Evolutionary conservation across 306 rosid species (phyloP), one percentile per base, ranked within the genome.

Genomic region (Mimosa bimucronata): DNA sequence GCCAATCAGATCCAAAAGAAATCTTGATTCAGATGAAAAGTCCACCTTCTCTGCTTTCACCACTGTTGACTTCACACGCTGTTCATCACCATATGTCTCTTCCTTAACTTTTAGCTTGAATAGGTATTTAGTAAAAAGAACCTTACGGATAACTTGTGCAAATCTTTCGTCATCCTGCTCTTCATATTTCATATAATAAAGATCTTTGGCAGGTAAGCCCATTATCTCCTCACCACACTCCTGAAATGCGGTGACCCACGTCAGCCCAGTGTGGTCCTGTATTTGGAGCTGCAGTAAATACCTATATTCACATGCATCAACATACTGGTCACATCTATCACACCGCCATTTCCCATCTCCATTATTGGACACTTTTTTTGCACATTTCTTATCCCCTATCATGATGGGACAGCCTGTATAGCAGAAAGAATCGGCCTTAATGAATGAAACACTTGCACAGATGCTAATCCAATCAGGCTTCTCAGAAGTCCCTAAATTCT

Each of bases 301-400:
- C 82, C 98, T 93, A 80, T 82, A 95, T 68, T 95, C 98, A 85
- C 97, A 91, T 41, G 83, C 84, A 9, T 89, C 91, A 53, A 93
- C 2, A 3, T 87, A 77, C 78, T 87, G 87, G 62, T 88, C 90
- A 71, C 99, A 95, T 84, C 90, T 87, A 12, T 95, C 99, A 73
- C 99, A 91, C 77, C 86, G 86, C 98, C 97, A 95, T 88, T 81
- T 90, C 71, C 98, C 97, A 81, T 95, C 99, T 74, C 94, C 99
- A 78, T 91, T 85, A 81, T 93, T 88, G 62, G 87, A 77, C 72
- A 95, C 99, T 79, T 95, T 95, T 86, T 93, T 95, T 85, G 68
- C 89, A 78, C 99, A 95, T 85, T 89, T 91, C 31, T 97, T 85
- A 71, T 92, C 98, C 21, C 93, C 96, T 38, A 85, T 86, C 98